These are phyloP conservation scores for Suhomyces prunicola DNA, from an alignment of 805 yeast species.

Conservation along the genomic window DNA sequence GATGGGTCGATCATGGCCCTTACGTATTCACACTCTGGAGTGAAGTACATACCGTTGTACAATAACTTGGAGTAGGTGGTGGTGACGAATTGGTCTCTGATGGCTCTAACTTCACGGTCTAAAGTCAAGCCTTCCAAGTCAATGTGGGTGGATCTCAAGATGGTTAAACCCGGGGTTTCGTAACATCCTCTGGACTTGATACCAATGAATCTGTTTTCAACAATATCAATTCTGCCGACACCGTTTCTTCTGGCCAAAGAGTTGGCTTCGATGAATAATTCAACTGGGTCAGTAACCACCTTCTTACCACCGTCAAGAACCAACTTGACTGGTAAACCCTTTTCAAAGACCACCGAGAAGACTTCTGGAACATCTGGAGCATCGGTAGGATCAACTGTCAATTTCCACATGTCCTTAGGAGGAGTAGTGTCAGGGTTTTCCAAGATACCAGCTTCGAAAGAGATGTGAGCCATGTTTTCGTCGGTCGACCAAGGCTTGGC, in stretches of 20 bases:
- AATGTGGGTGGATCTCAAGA: constrained; percentile 90
- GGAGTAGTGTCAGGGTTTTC: constrained; percentile 99
- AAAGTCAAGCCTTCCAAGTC: constrained; percentile 96
- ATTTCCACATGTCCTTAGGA: constrained; percentile 99
- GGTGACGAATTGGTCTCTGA: constrained; percentile 95
- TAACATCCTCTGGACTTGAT: constrained; percentile 99
- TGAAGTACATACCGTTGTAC: constrained; percentile 96
- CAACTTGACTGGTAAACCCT: constrained; percentile 87
- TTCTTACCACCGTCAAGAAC: constrained; percentile 59
- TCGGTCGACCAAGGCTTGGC: constrained; percentile 99
- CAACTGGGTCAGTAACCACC: constrained; percentile 80
- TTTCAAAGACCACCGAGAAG: constrained; percentile 72
- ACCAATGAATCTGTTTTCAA: constrained; percentile 98
- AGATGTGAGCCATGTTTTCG: constrained; percentile 98
- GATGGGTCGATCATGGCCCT: constrained; percentile 93
- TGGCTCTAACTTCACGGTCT: constrained; percentile 95
- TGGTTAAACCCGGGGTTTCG: constrained; percentile 97
- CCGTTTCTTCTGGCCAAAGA: constrained; percentile 98
- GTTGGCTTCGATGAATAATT: constrained; percentile 88
- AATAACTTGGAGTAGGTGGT: constrained; percentile 84
- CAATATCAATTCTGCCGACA: constrained; percentile 98
- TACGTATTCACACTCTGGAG: constrained; percentile 97
- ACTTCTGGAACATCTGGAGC: constrained; percentile 95
- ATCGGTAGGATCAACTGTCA: constrained; percentile 91
- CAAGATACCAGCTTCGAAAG: constrained; percentile 98